A percentile compares a stretch with the other conserved stretches of the same genome.
Conservation (phyloP, 2,329 filamentous ascomycete genomes). For the Aureobasidium sp. region DNA sequence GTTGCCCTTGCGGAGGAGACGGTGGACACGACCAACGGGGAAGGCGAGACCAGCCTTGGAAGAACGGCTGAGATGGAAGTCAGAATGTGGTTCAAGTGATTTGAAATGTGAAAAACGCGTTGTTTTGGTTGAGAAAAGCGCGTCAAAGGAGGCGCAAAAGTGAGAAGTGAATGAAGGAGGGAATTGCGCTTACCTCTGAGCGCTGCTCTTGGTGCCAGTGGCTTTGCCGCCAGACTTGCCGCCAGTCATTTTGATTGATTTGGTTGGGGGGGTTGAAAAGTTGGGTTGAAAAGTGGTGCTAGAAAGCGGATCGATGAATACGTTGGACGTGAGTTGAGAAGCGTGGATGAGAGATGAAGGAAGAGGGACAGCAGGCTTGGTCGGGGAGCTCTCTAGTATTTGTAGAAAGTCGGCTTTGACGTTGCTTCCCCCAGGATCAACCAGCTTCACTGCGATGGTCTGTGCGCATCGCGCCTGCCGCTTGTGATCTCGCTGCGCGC, state of each 20-base stretch:
- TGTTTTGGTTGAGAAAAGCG: conserved; percentile 29
- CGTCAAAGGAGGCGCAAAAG: conserved; percentile 28
- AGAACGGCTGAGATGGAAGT: conserved; percentile 62
- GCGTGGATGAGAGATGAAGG: conserved; percentile 30
- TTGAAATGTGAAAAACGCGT: conserved; percentile 20
- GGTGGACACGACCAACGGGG: conserved; percentile 98
- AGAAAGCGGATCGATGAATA: conserved; percentile 18
- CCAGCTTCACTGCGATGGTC: neutral
- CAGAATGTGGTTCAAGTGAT: conserved; percentile 26
- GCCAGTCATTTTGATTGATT: conserved; percentile 90
- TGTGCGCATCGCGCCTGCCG: neutral
- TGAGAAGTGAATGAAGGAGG: conserved; percentile 14
- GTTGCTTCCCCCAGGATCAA: conserved; percentile 9
- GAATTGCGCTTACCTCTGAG: conserved; percentile 77
- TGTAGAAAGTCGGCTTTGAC: neutral
- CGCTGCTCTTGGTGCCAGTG: conserved; percentile 89
- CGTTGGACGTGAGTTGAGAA: conserved; percentile 19
- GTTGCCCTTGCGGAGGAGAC: conserved; percentile 98
- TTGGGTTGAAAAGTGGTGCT: conserved; percentile 16
- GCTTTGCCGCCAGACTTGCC: conserved; percentile 99
- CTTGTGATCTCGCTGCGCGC: neutral
- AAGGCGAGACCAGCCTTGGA: conserved; percentile 99
- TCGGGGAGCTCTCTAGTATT: conserved; percentile 13
- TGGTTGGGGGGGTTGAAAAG: conserved; percentile 28
- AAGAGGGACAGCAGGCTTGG: conserved; percentile 21